phyloP scores from a whole-genome alignment of 1,284 basidiomycete genomes.

The Anthracocystis panici-leucophaei region DNA sequence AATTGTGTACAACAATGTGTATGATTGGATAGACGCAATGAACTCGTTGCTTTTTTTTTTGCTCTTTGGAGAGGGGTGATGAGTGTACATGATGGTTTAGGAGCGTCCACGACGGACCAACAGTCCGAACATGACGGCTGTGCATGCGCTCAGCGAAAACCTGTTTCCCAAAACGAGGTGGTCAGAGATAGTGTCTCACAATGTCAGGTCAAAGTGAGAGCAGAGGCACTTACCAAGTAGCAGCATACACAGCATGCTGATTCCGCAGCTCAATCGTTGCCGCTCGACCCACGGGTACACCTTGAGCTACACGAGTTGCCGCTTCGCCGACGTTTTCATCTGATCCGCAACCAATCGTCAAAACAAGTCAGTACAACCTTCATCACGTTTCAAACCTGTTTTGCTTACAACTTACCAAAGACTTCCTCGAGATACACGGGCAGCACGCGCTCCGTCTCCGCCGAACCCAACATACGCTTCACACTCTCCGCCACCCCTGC shows the following conservation, averaged over 20 bases:
- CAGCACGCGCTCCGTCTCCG: constrained; percentile 38
- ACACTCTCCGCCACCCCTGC: constrained; percentile 48
- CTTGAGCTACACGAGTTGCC: constrained; percentile 76
- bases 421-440: constrained; percentile 66
- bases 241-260: constrained; percentile 92
- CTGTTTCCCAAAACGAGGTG: constrained; percentile 2
- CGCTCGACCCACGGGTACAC: constrained; percentile 85
- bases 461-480: constrained; percentile 37
- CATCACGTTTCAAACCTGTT: too few relatives aligned
- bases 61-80: constrained; percentile 2
- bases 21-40: background rate
- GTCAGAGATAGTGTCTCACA: background rate
- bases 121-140: constrained; percentile 59
- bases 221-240: constrained; percentile 81
- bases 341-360: background rate
- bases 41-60: background rate
- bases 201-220: background rate
- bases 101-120: constrained; percentile 47
- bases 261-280: constrained; percentile 91
- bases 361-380: background rate
- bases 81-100: constrained; percentile 2
- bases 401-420: constrained; percentile 30
- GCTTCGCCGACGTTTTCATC: constrained; percentile 82
- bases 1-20: constrained; percentile 1
- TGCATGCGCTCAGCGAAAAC: constrained; percentile 61